Conservation (phyloP, 352 stramenopile genomes). For the Halophytophthora polymorphica region DNA sequence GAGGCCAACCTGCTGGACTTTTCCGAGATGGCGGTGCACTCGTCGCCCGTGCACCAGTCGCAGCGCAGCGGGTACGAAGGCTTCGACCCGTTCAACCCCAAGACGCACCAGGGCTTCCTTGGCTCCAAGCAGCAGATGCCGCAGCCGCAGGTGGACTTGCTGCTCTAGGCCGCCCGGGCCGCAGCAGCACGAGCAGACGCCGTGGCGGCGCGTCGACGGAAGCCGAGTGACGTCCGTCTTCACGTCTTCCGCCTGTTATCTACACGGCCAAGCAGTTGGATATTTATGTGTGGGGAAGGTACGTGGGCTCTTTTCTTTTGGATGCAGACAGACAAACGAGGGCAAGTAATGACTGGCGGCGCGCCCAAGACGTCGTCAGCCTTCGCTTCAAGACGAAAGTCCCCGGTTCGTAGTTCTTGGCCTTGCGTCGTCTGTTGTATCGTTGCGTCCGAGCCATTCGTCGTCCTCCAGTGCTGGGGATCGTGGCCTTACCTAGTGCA, state of each 20-base stretch:
- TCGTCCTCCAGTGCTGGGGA: background rate
- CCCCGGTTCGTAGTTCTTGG: too few relatives aligned
- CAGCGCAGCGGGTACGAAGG: constrained; percentile 17
- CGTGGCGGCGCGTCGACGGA: too few relatives aligned
- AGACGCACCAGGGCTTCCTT: constrained; percentile 13
- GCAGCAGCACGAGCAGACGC: background rate
- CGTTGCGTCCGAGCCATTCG: too few relatives aligned
- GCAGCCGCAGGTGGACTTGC: constrained; percentile 34
- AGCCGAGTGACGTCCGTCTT: too few relatives aligned
- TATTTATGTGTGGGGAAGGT: constrained; percentile 34
- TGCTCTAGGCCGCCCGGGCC: constrained; percentile 27
- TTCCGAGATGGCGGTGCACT: constrained; percentile 48
- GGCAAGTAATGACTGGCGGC: too few relatives aligned
- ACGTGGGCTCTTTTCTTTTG: constrained; percentile 14
- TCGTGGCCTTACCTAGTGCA: constrained; percentile 25
- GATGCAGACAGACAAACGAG: background rate
- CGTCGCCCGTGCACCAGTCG: constrained; percentile 29
- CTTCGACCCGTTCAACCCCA: constrained; percentile 48
- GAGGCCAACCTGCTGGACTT: constrained; percentile 68
- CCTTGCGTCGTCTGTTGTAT: too few relatives aligned
- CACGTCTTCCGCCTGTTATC: too few relatives aligned
- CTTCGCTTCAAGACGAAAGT: too few relatives aligned
- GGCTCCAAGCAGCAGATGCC: constrained; percentile 21
- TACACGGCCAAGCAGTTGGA: constrained; percentile 10
- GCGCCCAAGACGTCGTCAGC: too few relatives aligned